Conservation (phyloP, 768 basidiomycete species). For the Boletellus ananas region DNA sequence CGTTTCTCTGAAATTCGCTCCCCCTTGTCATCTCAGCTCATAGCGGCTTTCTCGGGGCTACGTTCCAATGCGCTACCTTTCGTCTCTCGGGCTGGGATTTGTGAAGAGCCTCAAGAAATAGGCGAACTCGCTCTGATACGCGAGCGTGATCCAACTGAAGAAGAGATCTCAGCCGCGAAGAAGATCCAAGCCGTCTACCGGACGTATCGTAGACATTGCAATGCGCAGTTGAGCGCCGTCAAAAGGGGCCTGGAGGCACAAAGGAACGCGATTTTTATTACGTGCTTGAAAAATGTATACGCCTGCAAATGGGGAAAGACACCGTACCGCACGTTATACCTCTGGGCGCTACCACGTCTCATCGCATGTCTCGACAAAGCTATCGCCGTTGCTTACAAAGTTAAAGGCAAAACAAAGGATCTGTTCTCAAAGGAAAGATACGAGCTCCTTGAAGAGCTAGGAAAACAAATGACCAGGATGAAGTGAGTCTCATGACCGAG, state of each 20-base stretch:
- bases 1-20: constrained; percentile 28
- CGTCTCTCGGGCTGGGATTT: too few relatives aligned
- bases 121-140: constrained; percentile 15
- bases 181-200: constrained; percentile 22
- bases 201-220: constrained; percentile 1
- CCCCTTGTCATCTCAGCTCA: constrained; percentile 23
- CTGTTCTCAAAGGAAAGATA: constrained; percentile 28
- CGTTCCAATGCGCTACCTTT: too few relatives aligned
- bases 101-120: constrained; percentile 11
- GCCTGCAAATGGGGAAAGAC: constrained; percentile 22
- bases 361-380: constrained; percentile 39
- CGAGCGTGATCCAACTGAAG: constrained; percentile 20
- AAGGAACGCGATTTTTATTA: constrained; percentile 22
- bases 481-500: constrained; percentile 26
- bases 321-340: constrained; percentile 36
- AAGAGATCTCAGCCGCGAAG: constrained; percentile 24
- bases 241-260: constrained; percentile 20
- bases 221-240: constrained; percentile 5
- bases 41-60: too few relatives aligned
- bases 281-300: constrained; percentile 27
- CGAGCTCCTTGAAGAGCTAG: constrained; percentile 34
- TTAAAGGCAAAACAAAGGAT: constrained; percentile 33
- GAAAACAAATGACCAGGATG: constrained; percentile 26
- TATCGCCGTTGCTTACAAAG: constrained; percentile 18
- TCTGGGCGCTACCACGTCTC: constrained; percentile 38